phyloP scores from a whole-genome alignment of 2,329 filamentous ascomycete genomes.

The Talaromyces sp. region DNA sequence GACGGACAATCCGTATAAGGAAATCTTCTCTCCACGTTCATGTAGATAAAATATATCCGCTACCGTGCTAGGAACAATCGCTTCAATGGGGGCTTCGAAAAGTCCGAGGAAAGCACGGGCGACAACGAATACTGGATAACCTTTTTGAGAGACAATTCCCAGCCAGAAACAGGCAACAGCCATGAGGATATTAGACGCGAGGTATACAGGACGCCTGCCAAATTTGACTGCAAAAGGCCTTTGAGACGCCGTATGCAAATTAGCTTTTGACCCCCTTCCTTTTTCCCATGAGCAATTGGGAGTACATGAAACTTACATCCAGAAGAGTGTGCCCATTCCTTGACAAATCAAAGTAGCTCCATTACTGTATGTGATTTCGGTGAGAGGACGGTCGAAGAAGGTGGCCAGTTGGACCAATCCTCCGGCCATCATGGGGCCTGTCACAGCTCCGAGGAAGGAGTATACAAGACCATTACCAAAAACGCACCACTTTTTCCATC shows the following conservation, averaged over 20 bases:
- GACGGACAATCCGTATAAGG: conserved; percentile 17
- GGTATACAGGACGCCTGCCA: conserved; percentile 16
- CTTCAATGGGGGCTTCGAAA: conserved; percentile 20
- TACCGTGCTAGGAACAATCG: conserved; percentile 16
- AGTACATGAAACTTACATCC: not conserved
- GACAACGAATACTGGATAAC: conserved; percentile 12
- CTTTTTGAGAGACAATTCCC: conserved; percentile 4
- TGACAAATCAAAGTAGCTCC: not conserved
- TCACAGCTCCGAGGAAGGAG: conserved; percentile 15
- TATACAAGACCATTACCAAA: conserved; percentile 15
- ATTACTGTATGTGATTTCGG: not conserved
- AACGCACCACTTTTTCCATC: conserved; percentile 13
- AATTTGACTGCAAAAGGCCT: conserved; percentile 19
- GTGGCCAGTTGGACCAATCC: conserved; percentile 13
- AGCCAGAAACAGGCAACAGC: conserved; percentile 17
- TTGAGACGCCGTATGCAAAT: conserved; percentile 1
- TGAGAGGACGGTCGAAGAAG: conserved; percentile 10
- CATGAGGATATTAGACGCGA: conserved; percentile 15
- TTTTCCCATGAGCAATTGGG: not conserved
- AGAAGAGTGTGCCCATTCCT: not conserved
- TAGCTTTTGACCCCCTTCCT: too few species aligned
- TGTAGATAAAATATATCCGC: conserved; percentile 17
- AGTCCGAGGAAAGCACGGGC: conserved; percentile 17
- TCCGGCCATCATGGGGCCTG: conserved; percentile 19
- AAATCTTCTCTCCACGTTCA: conserved; percentile 14